A percentile compares a stretch with the other conserved stretches of the same genome.
Evolutionary conservation across 2,329 filamentous ascomycete species (phyloP).

Genomic region (Diaporthe batatas): DNA sequence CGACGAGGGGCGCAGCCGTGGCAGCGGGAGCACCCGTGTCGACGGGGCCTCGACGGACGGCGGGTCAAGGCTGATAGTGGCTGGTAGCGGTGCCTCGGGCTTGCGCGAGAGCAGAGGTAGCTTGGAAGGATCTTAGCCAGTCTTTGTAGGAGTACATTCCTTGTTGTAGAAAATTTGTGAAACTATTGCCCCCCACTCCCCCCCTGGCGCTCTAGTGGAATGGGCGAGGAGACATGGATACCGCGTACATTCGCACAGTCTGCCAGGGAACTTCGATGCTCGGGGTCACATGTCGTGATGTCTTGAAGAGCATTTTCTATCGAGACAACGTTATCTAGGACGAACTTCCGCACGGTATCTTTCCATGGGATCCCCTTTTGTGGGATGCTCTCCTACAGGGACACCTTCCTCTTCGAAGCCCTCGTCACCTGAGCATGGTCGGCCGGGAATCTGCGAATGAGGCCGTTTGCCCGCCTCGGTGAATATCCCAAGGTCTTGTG

Average conservation of each 20-base stretch:
- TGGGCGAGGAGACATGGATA: not conserved
- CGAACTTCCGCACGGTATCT: not conserved
- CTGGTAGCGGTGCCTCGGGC: not conserved
- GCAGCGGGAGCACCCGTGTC: slow-evolving; percentile 5
- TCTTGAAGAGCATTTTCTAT: not conserved
- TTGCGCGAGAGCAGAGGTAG: slow-evolving; percentile 24
- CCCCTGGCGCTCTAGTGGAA: not conserved
- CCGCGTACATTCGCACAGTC: not conserved
- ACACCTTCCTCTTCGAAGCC: not conserved
- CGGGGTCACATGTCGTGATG: not conserved
- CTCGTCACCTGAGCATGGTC: not conserved
- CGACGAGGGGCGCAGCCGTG: slow-evolving; percentile 26
- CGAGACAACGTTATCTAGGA: not conserved
- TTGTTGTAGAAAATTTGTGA: not conserved
- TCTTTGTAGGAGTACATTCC: not conserved
- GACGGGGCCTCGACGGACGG: slow-evolving; percentile 4
- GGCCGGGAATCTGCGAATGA: not conserved
- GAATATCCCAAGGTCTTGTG: not conserved
- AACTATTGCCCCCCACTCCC: not conserved
- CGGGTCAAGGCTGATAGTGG: not conserved
- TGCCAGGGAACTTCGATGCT: not conserved
- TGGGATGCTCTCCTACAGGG: not conserved
- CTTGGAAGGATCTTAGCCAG: not conserved
- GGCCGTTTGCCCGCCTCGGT: not conserved
- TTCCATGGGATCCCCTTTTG: not conserved